Base-by-base conservation (phyloP, 108 stramenopile species). In the Skeletonema potamos region DNA sequence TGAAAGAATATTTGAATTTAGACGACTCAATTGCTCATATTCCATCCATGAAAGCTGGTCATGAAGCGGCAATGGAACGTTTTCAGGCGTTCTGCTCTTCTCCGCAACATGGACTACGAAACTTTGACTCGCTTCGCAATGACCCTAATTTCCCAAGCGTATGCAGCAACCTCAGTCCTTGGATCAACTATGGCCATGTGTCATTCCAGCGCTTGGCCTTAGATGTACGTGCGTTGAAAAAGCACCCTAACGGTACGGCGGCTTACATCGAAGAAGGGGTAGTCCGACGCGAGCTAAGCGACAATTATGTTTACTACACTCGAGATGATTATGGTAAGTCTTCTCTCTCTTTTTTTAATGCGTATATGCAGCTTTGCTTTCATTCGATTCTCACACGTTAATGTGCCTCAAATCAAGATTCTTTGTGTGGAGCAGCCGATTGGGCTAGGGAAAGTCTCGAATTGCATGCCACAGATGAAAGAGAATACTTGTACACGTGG, bases 231-330 rank as follows among this genome's bases (percentile, higher is more conserved):
- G 77, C 79, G 34, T 56, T 89, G 32, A 89, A 92, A 44, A 90
- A 85, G 56, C 72, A 96, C 62, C 74, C 86, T 29, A 86, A 86
- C 24, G 91, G 86, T 2, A 89, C 86, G 5, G 91, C 94, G 11
- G 81, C 91, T 24, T 99, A 92, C 72, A 73, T 98, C 20, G 99
- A 99, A 85, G 98, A 99, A 76, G 91, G 89, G 26, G 83, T 99
- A 10, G 90, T 99, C 13, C 88, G 99, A 13, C 71, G 96, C 5
- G 99, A 99, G 82, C 82, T 99, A 17, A 87, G 94, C 17, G 99
- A 99, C 79, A 99, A 99, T 74, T 98, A 88, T 79, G 91, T 97
- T 61, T 97, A 87, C 82, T 99, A 97, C 85, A 86, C 92, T 34
- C 89, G 86, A 12, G 84, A 92, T 44, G 75, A 73, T 22, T 99